Base-by-base conservation (phyloP, 768 basidiomycete species). In the Phlegmacium glaucopus region DNA sequence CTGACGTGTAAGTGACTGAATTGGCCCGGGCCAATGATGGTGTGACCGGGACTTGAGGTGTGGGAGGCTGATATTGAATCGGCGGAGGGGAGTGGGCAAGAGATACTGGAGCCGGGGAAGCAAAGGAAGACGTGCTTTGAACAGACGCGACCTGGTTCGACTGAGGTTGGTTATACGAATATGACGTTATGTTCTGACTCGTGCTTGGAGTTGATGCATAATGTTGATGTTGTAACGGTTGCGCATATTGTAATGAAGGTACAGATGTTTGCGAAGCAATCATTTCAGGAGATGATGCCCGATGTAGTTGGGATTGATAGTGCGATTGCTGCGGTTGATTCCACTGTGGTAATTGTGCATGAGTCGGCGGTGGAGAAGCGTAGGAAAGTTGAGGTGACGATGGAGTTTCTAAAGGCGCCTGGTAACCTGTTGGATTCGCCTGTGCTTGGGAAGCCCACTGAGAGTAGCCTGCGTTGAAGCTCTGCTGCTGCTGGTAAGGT, bases 401-500 rank as follows among this genome's bases (percentile, higher is more conserved):
- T 40, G 56, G 39, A 29, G 51, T n/a, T 25, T 55, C 49, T 11
- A 37, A 9, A 22, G 51, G 49, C 10, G 54, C 47, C 45, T 59
- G 58, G 36, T 58, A 58, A 27, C 42, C 44, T 16, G 47, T 45
- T 39, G 59, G 57, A 22, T 48, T 47, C n/a, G 60, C 54, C 30
- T 45, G 61, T 13, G 56, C 45, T 41, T 56, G 58, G 30, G 66
- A 58, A n/a, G 59, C 55, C 69, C 71, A 74, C 49, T 71, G 70
- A 50, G 51, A 62, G 45, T 48, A 59, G 30, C 57, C 55, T 50
- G 67, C 56, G 29, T 64, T 63, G 55, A 71, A 61, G 22, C 64
- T 36, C 32, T 50, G 54, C 5, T 47, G 57, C 36, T 66, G 54
- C 38, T 71, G 67, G 57, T 75, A 66, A 26, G 69, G 45, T 40